Percentiles rank a stretch among this genome's conserved stretches.
Conservation (phyloP, 176 grass and related monocot genomes). For the Phyllostachys edulis region DNA sequence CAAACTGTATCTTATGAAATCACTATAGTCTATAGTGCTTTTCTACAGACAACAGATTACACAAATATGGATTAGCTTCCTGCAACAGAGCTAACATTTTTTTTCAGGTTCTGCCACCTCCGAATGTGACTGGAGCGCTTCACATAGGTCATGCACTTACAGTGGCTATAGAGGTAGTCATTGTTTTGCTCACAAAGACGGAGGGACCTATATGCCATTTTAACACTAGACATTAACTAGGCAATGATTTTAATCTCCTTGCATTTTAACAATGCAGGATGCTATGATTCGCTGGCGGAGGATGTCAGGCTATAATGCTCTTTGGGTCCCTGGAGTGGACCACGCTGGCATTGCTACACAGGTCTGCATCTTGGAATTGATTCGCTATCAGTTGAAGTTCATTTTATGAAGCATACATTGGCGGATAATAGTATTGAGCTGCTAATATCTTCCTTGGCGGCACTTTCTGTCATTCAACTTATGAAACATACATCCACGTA, state of each 20-base stretch:
- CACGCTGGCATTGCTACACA: conserved; percentile 98
- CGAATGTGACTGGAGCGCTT: conserved; percentile 92
- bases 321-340: conserved; percentile 94
- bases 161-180: conserved; percentile 67
- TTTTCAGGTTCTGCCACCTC: conserved; percentile 74
- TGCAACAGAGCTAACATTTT: background rate
- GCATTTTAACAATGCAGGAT: conserved; percentile 56
- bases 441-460: background rate
- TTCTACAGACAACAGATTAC: background rate
- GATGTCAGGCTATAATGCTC: conserved; percentile 89
- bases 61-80: background rate
- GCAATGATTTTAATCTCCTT: background rate
- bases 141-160: conserved; percentile 84
- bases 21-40: background rate
- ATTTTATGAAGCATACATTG: background rate
- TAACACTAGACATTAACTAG: conserved; percentile 14
- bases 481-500: background rate
- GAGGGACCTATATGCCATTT: background rate
- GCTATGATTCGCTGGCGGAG: conserved; percentile 81
- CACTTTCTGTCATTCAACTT: conserved; percentile 7
- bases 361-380: conserved; percentile 43
- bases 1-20: background rate
- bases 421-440: conserved; percentile 12
- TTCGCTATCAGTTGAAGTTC: background rate
- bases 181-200: background rate